Base-by-base conservation (phyloP, 2,329 filamentous ascomycete genomes). In the Penicillium palitans region DNA sequence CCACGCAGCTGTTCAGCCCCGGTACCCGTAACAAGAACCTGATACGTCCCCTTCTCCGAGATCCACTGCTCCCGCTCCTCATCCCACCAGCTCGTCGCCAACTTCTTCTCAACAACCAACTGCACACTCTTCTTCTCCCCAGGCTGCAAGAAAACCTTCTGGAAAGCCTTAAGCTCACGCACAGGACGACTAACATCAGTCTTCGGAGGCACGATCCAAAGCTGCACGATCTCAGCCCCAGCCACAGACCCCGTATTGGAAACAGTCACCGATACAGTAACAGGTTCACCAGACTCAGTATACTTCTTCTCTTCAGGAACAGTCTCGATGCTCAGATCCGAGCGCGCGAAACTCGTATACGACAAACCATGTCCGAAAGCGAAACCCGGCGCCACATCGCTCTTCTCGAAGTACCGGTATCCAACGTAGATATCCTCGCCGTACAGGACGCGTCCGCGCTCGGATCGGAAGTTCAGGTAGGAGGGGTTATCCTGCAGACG, bases 351-450 rank as follows among this genome's bases (percentile, higher is more conserved):
- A 0, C 78, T 85, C 0, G 90, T 92, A 75, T 93, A 95, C 17
- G 87, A 90, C 1, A 95, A 80, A 2, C 91, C 91, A 68, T 91
- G 87, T 13, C 90, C 90, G 70, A 96, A 96, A 57, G 88, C 83
- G 74, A 93, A 95, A 29, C 89, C 81, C 0, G 88, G 84, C 0
- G 81, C 79, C 5, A 85, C 80, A 37, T 86, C 80, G n/a, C 83
- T 81, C 66, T 84, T 87, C 69, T 95, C 90, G 72, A 91, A 95
- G 78, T 87, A 91, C 24, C 90, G 82, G 76, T 95, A 95, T 4
- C 90, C 90, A 39, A 93, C 81, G 72, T 91, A 93, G 46, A 95
- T 80, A 60, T 91, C 90, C 73, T 95, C 90, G 47, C 89, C 89
- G 70, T 93, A 95, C 1, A 91, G 78, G 0, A 88, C 86, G 57